These are phyloP conservation scores for Tanacetum coccineum DNA, from an alignment of 129 eudicot species.

Conservation along the genomic window DNA sequence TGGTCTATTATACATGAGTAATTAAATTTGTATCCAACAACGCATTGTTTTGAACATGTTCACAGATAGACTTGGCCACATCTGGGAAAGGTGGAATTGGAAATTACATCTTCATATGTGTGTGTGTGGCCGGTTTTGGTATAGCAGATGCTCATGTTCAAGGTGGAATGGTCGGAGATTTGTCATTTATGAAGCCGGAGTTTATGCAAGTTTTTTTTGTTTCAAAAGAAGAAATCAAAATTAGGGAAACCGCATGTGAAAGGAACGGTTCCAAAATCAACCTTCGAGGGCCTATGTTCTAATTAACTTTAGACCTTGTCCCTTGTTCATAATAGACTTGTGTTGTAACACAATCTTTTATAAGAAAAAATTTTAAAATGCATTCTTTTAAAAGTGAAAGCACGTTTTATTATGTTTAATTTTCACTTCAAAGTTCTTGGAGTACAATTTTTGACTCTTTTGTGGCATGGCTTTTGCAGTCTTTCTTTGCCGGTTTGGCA, in stretches of 20 bases:
- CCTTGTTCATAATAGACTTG: too few species aligned
- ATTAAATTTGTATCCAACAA: not conserved
- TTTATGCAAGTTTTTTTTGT: slow-evolving; percentile 2
- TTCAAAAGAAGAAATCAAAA: not conserved
- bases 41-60: not conserved
- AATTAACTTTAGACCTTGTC: too few species aligned
- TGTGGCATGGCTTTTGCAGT: slow-evolving; percentile 30
- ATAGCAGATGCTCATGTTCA: slow-evolving; percentile 26
- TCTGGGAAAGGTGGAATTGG: slow-evolving; percentile 18
- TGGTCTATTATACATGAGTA: not conserved
- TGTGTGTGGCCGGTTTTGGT: slow-evolving; percentile 23
- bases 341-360: too few species aligned
- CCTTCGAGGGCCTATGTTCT: too few species aligned
- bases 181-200: slow-evolving; percentile 21
- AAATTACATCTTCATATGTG: slow-evolving; percentile 15
- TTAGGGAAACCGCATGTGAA: not conserved
- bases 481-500: slow-evolving; percentile 61
- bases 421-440: not conserved
- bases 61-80: slow-evolving; percentile 19
- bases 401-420: too few species aligned
- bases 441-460: not conserved
- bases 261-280: too few species aligned
- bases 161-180: slow-evolving; percentile 30
- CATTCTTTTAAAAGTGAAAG: too few species aligned
- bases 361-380: too few species aligned